Evolutionary conservation across 1,284 basidiomycete species (phyloP).

Genomic region (Apiotrichum montevideense): DNA sequence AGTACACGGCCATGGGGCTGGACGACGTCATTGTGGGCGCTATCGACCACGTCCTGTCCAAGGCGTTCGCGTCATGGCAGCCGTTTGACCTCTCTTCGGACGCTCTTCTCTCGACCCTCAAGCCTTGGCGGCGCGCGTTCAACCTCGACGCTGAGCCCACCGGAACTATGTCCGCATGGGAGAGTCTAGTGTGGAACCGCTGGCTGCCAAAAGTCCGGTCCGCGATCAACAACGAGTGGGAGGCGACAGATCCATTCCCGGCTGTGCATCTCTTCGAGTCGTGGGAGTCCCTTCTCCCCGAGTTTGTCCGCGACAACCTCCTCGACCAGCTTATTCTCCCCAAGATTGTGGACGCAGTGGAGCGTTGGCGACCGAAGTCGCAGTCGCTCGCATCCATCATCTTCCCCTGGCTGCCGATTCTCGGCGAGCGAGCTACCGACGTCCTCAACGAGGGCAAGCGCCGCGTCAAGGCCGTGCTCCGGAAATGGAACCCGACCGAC

Average conservation of each 20-base stretch:
- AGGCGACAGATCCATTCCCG: conserved; percentile 62
- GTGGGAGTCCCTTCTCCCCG: conserved; percentile 80
- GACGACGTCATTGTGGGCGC: conserved; percentile 92
- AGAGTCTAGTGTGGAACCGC: conserved; percentile 84
- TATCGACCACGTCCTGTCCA: conserved; percentile 59
- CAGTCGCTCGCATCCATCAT: conserved; percentile 68
- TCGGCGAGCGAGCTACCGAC: conserved; percentile 70
- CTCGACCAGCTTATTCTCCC: conserved; percentile 92
- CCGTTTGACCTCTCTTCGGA: conserved; percentile 38
- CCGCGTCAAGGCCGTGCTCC: conserved; percentile 71
- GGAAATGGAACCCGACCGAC: conserved; percentile 70
- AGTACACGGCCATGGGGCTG: conserved; percentile 71
- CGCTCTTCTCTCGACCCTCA: conserved; percentile 34
- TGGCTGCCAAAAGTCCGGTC: conserved; percentile 94
- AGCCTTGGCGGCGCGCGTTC: conserved; percentile 43
- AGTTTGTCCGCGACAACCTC: conserved; percentile 88
- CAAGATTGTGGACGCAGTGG: conserved; percentile 77
- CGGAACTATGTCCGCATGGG: conserved; percentile 84
- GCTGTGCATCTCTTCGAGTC: conserved; percentile 78
- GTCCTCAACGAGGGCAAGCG: conserved; percentile 77
- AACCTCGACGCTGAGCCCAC: conserved; percentile 16
- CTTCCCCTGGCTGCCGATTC: conserved; percentile 90
- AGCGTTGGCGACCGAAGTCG: conserved; percentile 58
- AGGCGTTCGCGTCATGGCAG: conserved; percentile 33
- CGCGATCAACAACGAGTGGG: conserved; percentile 88